Conservation (phyloP, 1,284 basidiomycete species). For the Boletus smithii region DNA sequence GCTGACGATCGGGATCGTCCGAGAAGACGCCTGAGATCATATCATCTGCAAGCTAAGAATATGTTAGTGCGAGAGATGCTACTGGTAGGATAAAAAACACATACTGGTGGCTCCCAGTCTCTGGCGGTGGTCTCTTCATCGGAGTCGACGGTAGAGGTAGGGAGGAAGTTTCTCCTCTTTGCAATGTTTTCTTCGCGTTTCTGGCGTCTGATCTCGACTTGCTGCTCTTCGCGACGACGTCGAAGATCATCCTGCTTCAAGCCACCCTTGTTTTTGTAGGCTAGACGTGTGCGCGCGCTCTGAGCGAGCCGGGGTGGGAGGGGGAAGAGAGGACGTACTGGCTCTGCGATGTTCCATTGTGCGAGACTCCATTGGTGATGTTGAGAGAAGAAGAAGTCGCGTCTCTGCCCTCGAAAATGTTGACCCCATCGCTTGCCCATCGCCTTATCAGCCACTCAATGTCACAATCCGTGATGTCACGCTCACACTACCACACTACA, state of each 20-base stretch:
- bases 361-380: conserved; percentile 47
- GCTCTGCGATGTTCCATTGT: conserved; percentile 66
- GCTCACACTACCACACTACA: neutral
- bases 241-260: conserved; percentile 86
- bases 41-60: conserved; percentile 72
- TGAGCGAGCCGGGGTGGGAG: neutral
- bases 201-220: conserved; percentile 95
- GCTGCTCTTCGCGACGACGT: conserved; percentile 92
- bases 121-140: conserved; percentile 78
- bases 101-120: conserved; percentile 74
- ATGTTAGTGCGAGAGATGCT: conserved; percentile 6
- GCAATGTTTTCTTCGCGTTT: conserved; percentile 97
- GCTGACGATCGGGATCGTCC: conserved; percentile 85
- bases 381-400: conserved; percentile 24
- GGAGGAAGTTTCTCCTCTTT: conserved; percentile 90
- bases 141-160: conserved; percentile 69
- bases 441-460: conserved; percentile 29
- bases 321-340: conserved; percentile 41
- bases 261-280: conserved; percentile 77
- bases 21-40: conserved; percentile 96
- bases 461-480: conserved; percentile 30
- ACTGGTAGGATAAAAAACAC: conserved; percentile 24
- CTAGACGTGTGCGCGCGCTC: conserved; percentile 32
- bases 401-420: conserved; percentile 22
- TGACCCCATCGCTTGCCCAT: no score